These are phyloP conservation scores for Kwoniella pini DNA, from an alignment of 768 basidiomycete genomes.

Conservation along the genomic window DNA sequence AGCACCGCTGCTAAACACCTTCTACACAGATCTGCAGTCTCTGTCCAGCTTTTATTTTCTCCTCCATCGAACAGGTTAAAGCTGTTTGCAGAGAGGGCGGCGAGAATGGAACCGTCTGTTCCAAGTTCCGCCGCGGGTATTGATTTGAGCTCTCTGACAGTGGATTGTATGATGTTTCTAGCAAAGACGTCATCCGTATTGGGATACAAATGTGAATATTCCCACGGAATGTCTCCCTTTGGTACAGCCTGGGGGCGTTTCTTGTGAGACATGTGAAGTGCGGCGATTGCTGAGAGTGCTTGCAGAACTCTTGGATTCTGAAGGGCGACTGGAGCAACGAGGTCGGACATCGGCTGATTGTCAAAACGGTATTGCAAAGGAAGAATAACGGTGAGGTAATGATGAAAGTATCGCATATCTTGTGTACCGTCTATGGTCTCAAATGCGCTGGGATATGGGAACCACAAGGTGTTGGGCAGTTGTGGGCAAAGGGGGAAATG, in stretches of 20 bases:
- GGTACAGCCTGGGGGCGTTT: not conserved
- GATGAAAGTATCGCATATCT: constrained; percentile 24
- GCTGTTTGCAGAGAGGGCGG: constrained; percentile 2
- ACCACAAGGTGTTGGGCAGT: constrained; percentile 6
- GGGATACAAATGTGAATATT: not conserved
- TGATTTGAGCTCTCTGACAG: constrained; percentile 3
- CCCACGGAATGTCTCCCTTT: not conserved
- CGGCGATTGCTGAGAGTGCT: constrained; percentile 15
- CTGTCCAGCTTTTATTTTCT: constrained; percentile 4
- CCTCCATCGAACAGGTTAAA: constrained; percentile 8
- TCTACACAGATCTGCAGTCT: constrained; percentile 4
- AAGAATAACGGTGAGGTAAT: constrained; percentile 25
- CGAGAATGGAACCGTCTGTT: constrained; percentile 1
- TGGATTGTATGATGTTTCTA: not conserved
- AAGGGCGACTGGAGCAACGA: constrained; percentile 26
- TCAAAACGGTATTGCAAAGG: constrained; percentile 21
- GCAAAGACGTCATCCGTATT: constrained; percentile 19
- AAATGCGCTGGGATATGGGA: constrained; percentile 1
- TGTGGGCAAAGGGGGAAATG: not conserved
- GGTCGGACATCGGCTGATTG: constrained; percentile 10
- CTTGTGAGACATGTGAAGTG: constrained; percentile 18
- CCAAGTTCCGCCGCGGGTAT: not conserved
- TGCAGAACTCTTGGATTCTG: constrained; percentile 9
- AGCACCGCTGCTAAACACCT: constrained; percentile 1
- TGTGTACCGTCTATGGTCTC: not conserved